phyloP scores from a whole-genome alignment of 495 filamentous ascomycete genomes.

The Penicillium canescens region DNA sequence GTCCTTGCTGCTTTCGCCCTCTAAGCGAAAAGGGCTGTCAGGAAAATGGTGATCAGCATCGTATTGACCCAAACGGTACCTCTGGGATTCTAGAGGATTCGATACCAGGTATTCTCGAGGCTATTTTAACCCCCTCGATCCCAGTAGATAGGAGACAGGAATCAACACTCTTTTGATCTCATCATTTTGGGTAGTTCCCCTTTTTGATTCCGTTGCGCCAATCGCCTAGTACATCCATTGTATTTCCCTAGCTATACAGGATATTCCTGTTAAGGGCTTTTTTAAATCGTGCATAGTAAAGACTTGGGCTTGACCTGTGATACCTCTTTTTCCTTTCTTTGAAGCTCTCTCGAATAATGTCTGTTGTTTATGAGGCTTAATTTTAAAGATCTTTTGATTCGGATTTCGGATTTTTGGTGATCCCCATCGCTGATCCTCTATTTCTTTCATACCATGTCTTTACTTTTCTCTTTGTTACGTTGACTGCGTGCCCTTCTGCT shows the following conservation, averaged over 20 bases:
- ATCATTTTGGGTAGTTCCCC: too few species aligned
- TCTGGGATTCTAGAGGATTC: too few species aligned
- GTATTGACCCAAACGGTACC: too few species aligned
- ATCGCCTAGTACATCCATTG: too few species aligned
- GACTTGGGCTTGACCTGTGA: background rate
- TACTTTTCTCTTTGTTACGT: background rate
- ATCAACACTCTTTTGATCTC: too few species aligned
- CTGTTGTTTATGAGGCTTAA: conserved; percentile 5
- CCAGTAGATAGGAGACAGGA: too few species aligned
- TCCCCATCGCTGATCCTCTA: background rate
- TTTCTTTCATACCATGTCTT: conserved; percentile 4
- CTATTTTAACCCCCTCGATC: too few species aligned
- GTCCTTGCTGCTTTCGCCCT: conserved; percentile 42
- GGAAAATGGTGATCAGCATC: too few species aligned
- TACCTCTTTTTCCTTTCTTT: conserved; percentile 3
- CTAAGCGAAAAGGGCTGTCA: conserved; percentile 35
- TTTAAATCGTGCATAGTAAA: background rate
- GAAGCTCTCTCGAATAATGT: conserved; percentile 1
- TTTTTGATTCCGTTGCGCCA: too few species aligned
- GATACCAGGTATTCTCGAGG: too few species aligned
- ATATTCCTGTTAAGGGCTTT: too few species aligned
- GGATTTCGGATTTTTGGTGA: background rate
- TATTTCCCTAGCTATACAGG: too few species aligned
- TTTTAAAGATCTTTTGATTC: background rate
- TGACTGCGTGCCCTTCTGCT: background rate